Percentiles rank a stretch among this genome's conserved stretches.
Conservation (phyloP, 1,284 basidiomycete genomes). For the Ganoderma lucidum region DNA sequence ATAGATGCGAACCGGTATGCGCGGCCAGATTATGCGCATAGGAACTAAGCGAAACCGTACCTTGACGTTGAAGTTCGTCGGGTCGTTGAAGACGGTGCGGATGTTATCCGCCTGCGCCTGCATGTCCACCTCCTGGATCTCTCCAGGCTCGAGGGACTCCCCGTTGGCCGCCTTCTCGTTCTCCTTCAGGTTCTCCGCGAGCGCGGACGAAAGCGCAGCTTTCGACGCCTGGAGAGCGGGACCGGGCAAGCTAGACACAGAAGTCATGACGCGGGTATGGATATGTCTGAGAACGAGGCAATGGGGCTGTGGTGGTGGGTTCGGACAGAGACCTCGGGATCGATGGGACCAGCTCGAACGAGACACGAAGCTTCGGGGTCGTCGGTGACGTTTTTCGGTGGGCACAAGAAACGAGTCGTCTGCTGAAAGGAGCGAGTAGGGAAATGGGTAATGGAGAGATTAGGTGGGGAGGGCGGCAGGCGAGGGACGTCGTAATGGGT, state of each 20-base stretch:
- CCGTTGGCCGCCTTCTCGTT: slow-evolving; percentile 43
- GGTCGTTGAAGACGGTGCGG: slow-evolving; percentile 91
- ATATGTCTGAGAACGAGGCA: background rate
- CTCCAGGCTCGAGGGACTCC: slow-evolving; percentile 64
- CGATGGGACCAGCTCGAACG: slow-evolving; percentile 19
- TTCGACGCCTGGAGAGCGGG: slow-evolving; percentile 76
- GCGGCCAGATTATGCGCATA: background rate
- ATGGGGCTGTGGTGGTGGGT: background rate
- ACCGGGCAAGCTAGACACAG: slow-evolving; percentile 57
- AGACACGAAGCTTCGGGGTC: slow-evolving; percentile 5
- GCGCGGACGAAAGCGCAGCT: slow-evolving; percentile 74
- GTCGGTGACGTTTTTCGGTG: slow-evolving; percentile 4
- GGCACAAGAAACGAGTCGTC: slow-evolving; percentile 25
- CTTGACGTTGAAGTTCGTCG: slow-evolving; percentile 92
- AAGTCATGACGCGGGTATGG: slow-evolving; percentile 35
- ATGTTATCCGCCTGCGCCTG: slow-evolving; percentile 82
- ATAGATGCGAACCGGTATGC: slow-evolving; percentile 2
- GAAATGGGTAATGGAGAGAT: slow-evolving; percentile 17
- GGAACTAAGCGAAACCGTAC: slow-evolving; percentile 50
- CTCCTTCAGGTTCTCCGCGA: slow-evolving; percentile 57
- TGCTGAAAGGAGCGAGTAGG: slow-evolving; percentile 30
- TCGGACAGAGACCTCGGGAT: slow-evolving; percentile 15
- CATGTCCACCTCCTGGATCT: slow-evolving; percentile 85
- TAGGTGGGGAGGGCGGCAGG: slow-evolving; percentile 22
- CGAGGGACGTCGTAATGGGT: slow-evolving; percentile 25